Conservation (phyloP, 164 flowering plant genomes). For the Vitis riparia region DNA sequence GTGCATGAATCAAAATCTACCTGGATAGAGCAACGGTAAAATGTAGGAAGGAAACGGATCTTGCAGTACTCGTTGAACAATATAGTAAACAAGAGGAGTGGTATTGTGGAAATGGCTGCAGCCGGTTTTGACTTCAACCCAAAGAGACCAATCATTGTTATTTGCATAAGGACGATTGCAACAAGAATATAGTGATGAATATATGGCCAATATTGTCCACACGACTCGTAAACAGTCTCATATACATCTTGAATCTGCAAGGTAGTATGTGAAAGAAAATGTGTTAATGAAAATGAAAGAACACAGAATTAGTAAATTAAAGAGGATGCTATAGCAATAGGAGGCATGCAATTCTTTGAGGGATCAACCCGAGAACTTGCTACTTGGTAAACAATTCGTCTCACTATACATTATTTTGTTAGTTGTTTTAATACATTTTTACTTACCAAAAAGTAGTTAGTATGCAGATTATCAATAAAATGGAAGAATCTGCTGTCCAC, state of each 20-base stretch:
- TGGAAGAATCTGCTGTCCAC: no score
- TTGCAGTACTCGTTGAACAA: constrained; percentile 85
- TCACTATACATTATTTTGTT: no score
- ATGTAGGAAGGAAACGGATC: constrained; percentile 79
- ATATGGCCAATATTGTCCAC: constrained; percentile 81
- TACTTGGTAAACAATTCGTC: no score
- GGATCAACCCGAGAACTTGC: no score
- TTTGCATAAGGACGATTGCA: constrained; percentile 75
- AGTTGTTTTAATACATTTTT: no score
- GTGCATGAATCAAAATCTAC: constrained; percentile 23
- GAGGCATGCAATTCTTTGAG: no score
- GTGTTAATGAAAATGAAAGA: background rate
- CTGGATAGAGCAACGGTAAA: constrained; percentile 57
- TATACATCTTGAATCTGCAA: constrained; percentile 85
- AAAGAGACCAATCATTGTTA: constrained; percentile 85
- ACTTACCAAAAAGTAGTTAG: no score
- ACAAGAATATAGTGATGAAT: constrained; percentile 67
- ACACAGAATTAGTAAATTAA: background rate
- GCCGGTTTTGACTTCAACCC: constrained; percentile 82
- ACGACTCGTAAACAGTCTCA: constrained; percentile 64
- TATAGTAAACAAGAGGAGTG: constrained; percentile 59
- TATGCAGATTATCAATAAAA: no score
- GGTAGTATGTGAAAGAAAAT: background rate
- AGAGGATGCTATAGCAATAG: no score
- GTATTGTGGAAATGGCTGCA: constrained; percentile 68